Percentiles rank a stretch among this genome's conserved stretches.
phyloP scores from a whole-genome alignment of 2,329 filamentous ascomycete species.

The Talaromyces sp. region DNA sequence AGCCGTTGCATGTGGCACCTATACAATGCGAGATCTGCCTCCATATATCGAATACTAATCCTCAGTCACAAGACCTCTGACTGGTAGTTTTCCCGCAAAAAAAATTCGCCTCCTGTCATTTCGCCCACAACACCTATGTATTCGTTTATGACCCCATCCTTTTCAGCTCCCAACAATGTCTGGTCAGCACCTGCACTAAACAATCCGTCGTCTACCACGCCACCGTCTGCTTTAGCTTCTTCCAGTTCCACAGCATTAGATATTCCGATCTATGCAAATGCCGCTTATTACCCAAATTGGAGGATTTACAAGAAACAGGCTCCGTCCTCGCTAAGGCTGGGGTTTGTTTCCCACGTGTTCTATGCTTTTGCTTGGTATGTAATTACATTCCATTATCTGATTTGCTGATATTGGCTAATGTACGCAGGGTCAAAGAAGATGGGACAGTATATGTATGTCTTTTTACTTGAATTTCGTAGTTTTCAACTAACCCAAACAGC shows the following conservation, averaged over 20 bases:
- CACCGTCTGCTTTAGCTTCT: constrained; percentile 23
- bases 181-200: constrained; percentile 11
- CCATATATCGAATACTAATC: not conserved
- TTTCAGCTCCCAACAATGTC: constrained; percentile 17
- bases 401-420: not conserved
- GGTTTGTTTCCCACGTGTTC: constrained; percentile 75
- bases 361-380: constrained; percentile 71
- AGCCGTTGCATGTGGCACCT: not conserved
- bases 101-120: not conserved
- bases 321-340: constrained; percentile 69
- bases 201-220: constrained; percentile 17
- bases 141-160: constrained; percentile 19
- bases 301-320: constrained; percentile 70
- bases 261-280: constrained; percentile 56
- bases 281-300: constrained; percentile 81
- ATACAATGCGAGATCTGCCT: not conserved
- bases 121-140: constrained; percentile 16
- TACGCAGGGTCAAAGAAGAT: constrained; percentile 61
- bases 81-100: not conserved
- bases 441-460: constrained; percentile 69
- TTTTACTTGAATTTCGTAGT: not conserved
- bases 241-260: constrained; percentile 27
- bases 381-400: too few relatives aligned
- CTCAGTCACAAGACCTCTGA: constrained; percentile 3
- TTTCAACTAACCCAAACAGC: constrained; percentile 44